Evolutionary conservation across 164 flowering plant species (phyloP).

Genomic region (Vitis cinerea): DNA sequence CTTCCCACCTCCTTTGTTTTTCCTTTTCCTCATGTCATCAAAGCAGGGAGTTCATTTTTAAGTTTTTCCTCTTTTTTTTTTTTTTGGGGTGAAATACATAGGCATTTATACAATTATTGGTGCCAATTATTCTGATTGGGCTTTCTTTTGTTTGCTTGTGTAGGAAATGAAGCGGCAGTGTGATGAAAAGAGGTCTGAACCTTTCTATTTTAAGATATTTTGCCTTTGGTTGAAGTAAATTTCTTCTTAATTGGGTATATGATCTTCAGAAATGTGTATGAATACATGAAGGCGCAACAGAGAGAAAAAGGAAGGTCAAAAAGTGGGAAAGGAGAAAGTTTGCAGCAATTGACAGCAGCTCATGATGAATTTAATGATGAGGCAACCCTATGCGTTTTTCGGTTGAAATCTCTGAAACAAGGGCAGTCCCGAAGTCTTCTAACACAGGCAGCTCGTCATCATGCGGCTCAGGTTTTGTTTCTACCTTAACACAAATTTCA

Average conservation of each 20-base stretch:
- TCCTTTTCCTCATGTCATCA: too few species aligned
- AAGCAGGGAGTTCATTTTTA: too few species aligned
- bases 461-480: constrained; percentile 87
- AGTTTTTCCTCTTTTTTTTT: neutral
- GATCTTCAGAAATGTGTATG: constrained; percentile 59
- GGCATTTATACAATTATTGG: too few species aligned
- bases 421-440: constrained; percentile 92
- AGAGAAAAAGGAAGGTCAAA: constrained; percentile 71
- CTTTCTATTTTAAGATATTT: constrained; percentile 9
- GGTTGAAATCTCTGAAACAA: constrained; percentile 84
- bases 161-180: constrained; percentile 97
- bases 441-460: constrained; percentile 96
- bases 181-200: constrained; percentile 81
- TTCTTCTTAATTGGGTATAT: constrained; percentile 17
- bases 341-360: constrained; percentile 65
- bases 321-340: constrained; percentile 58
- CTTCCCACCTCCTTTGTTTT: too few species aligned
- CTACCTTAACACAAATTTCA: constrained; percentile 1
- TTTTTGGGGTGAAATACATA: neutral
- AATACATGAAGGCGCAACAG: constrained; percentile 61
- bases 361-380: constrained; percentile 78
- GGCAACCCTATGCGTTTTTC: constrained; percentile 80
- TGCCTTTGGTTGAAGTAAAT: constrained; percentile 5
- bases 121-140: constrained; percentile 5
- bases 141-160: constrained; percentile 18